Base-by-base conservation (phyloP, 1,284 basidiomycete genomes). In the Cutaneotrichosporon mucoides region DNA sequence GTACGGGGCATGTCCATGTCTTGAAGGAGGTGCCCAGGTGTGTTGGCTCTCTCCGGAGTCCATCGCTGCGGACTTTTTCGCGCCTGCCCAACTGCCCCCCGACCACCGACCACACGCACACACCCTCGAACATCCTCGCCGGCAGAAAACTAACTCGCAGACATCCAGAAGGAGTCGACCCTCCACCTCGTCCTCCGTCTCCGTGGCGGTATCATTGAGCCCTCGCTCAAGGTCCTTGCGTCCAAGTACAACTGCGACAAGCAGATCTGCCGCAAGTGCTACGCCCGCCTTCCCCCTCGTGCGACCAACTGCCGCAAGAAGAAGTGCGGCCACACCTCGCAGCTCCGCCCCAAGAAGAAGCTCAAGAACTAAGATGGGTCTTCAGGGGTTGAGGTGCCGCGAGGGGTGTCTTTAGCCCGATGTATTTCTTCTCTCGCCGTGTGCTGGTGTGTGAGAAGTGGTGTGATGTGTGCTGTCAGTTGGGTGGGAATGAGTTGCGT, bases 201-300 rank as follows among this genome's bases (percentile, higher is more conserved):
- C 72, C 91, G 93, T 81, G 93, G 95, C 71, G 95, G 95, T 67
- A 92, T 99, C 83, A 99, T 99, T 72, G 95, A 99, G 84, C 95
- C 95, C 67, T 97, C 95, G 71, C 83, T 99, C 76, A 97, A 97
- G 82, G 92, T 93, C 57, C 86, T 98, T 66, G 95, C 95, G 63
- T 84, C 87, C 77, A 96, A 95, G 81, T 94, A 94, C 85, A 97
- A 97, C 79, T 93, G 91, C 79, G 91, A 93, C 81, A 93, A 94
- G 84, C 89, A 93, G 79, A 96, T 98, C 76, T 99, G 95, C 87
- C 93, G 95, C 81, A 98, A 98, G 82, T 98, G 96, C 85, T 99
- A 99, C 82, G 95, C 95, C 57, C 95, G 96, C 77, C 93, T 98
- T 71, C 94, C 95, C 70, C 94, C 93, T 60, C 92, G 95, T 82